Base-by-base conservation (phyloP, 805 yeast genomes). In the Metschnikowia orientalis region DNA sequence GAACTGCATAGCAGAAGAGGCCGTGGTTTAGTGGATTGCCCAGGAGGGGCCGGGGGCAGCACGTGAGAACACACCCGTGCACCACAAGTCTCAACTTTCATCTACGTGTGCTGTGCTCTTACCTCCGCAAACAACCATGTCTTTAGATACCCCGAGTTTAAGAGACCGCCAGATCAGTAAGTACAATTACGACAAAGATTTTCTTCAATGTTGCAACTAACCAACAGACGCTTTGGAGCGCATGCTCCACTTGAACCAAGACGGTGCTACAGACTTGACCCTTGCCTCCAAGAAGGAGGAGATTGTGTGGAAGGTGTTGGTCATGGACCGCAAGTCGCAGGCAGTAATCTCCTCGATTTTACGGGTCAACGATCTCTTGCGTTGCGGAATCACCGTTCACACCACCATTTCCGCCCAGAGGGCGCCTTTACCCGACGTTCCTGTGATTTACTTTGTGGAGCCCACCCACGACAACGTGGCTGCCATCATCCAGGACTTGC, bases 341-440 rank as follows among this genome's bases (percentile, higher is more conserved):
- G 82, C 83, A 11, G 81, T 92, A 25, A 75, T 92, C 5, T 88
- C 97, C 2, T 83, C 95, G 5, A 90, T 92, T n/a, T 61, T 92
- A 35, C 69, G 97, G 38, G 96, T 90, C 41, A 87, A 87, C 48
- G 98, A 94, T 56, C 67, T 92, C 45, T 70, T 92, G 47, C 77
- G 81, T 45, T 84, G 86, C 53, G 98, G 98, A 7, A 80, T 92
- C 36, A 92, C 99, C 0, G 81, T 88, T 50, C 97, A 92, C 54
- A 71, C 90, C 38, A 60, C 83, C 30, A 77, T 90, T 34, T 68
- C 69, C 35, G 69, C 87, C 28, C 75, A 73, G 37, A 69, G 98
- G 41, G 76, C 89, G n/a, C 73, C 90, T 1, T 69, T 92, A 32
- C 89, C 95, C 2, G 98, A 92, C 50, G 97, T 90, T 9, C 97